Conservation (phyloP, 345 rosid genomes). For the Erucastrum elatum region DNA sequence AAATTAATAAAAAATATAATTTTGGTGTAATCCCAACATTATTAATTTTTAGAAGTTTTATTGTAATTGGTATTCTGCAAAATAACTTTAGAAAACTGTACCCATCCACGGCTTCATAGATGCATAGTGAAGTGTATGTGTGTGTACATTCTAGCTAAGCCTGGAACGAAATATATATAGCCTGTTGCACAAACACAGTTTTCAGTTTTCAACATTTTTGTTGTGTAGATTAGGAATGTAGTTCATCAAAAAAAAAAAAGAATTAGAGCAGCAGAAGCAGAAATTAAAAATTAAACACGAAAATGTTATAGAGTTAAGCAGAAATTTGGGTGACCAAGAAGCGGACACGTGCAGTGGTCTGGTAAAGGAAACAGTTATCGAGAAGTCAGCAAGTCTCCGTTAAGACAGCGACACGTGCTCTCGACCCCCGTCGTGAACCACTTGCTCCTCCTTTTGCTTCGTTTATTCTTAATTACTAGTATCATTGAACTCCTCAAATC, state of each 20-base stretch:
- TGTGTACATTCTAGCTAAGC: no score
- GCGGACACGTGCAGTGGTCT: constrained; percentile 46
- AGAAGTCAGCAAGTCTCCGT: constrained; percentile 44
- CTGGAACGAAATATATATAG: no score
- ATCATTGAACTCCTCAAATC: constrained; percentile 26
- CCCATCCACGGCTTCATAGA: no score
- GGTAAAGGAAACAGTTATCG: constrained; percentile 43
- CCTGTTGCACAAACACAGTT: no score
- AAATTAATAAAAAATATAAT: no score
- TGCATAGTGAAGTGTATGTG: no score
- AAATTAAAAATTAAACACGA: not conserved
- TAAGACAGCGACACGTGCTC: constrained; percentile 48
- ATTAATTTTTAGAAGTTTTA: no score
- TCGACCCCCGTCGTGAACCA: constrained; percentile 41
- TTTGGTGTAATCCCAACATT: no score
- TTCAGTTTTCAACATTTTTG: not conserved
- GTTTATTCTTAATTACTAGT: constrained; percentile 14
- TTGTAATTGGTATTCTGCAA: no score
- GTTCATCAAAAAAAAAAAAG: not conserved
- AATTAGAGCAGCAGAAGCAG: not conserved
- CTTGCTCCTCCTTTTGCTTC: constrained; percentile 30
- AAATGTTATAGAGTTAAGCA: constrained; percentile 3
- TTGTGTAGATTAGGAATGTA: not conserved
- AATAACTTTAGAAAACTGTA: no score
- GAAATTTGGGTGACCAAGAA: constrained; percentile 44